These are phyloP conservation scores for Globisporangium sylvaticum DNA, from an alignment of 352 stramenopile species.

Conservation along the genomic window DNA sequence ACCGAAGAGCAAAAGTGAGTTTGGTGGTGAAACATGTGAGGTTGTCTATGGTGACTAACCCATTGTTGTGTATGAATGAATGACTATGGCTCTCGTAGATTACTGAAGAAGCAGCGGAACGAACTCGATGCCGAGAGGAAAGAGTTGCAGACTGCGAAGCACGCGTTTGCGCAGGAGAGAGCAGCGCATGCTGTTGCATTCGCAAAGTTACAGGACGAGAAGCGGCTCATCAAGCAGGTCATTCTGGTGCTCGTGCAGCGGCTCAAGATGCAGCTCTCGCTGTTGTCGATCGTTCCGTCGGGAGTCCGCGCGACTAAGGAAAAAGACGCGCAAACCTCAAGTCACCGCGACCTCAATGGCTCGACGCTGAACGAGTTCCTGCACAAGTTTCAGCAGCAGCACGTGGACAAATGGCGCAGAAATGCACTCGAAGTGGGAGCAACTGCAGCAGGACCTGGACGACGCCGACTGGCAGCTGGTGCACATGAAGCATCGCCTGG, in stretches of 20 bases:
- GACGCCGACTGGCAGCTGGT: constrained; percentile 61
- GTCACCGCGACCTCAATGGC: not conserved
- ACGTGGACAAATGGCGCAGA: constrained; percentile 35
- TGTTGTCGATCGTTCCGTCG: constrained; percentile 34
- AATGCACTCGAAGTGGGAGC: constrained; percentile 45
- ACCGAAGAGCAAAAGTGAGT: constrained; percentile 50
- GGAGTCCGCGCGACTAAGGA: constrained; percentile 7
- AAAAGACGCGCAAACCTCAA: not conserved
- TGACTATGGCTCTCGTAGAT: constrained; percentile 14
- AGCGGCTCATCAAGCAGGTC: constrained; percentile 39
- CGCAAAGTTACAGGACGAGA: constrained; percentile 32
- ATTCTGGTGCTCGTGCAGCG: constrained; percentile 40
- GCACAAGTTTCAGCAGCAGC: constrained; percentile 21
- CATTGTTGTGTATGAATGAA: not conserved
- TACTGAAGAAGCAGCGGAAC: constrained; percentile 40
- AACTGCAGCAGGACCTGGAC: constrained; percentile 39
- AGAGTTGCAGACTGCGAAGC: constrained; percentile 27
- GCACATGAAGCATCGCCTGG: constrained; percentile 49
- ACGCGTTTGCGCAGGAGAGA: constrained; percentile 19
- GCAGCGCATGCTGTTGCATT: not conserved
- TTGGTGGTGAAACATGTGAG: not conserved
- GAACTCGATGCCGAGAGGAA: constrained; percentile 27
- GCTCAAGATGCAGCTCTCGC: constrained; percentile 38
- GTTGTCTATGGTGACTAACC: not conserved
- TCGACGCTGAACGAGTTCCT: constrained; percentile 24